Evolutionary conservation across 805 yeast genomes (phyloP), one percentile per base, ranked within the genome.

Genomic region (Pichia thaimueangensis): DNA sequence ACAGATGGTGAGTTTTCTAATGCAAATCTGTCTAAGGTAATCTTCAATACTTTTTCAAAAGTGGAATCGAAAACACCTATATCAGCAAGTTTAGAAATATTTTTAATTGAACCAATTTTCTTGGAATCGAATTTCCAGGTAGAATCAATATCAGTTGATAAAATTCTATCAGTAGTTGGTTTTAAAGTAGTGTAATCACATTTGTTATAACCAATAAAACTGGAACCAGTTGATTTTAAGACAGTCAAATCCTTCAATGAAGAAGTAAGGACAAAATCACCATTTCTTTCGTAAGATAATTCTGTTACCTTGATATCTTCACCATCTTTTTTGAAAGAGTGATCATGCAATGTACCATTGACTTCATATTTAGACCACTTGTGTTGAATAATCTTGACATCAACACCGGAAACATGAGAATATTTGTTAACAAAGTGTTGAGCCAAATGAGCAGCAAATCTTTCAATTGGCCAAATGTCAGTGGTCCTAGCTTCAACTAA

Each of bases 1-100:
- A 89, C 97, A 21, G 95, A 84, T n/a, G 96, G 78, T 9, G 95
- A 86, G 63, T 86, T 78, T 64, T 89, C 96, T 39, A 74, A 62
- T 15, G 96, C 96, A 64, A 89, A 89, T 45, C 73, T 71, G 42
- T 78, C 82, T 55, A 88, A 71, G 1, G 96, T 87, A 55, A 76
- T 73, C 30, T 68, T 69, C 55, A 86, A 74, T 16, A 86, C 93
- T 12, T 61, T 57, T n/a, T 68, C 60, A 62, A 73, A 85, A 25
- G 83, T 74, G 9, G 59, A 42, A 64, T 87, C 94, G 56, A 87
- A 85, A 30, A 73, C 62, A 13, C 82, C 85, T 17, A 67, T 60
- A 50, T 74, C 74, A n/a, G 85, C 81, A 11, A 72, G 63, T 37
- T 62, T 61, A 47, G 64, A 57, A 40, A 85, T 68, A 39, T 67